Base-by-base conservation (phyloP, 2,329 filamentous ascomycete species). In the Neofusicoccum sp. region DNA sequence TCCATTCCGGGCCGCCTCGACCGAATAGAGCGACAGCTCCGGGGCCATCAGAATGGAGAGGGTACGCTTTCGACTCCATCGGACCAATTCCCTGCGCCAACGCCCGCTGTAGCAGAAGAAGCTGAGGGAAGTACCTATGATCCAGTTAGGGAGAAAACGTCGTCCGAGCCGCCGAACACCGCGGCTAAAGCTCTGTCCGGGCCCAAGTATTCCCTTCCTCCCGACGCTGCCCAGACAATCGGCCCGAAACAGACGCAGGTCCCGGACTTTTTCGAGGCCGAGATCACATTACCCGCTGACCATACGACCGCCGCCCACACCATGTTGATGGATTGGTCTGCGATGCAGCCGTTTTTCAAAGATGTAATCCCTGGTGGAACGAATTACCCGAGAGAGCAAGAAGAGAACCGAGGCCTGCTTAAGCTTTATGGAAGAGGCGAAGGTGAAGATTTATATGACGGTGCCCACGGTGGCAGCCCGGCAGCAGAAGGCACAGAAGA, bases 241-340 rank as follows among this genome's bases (percentile, higher is more conserved):
- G 28, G 12, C 41, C 28, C 60, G 34, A 63, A 62, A 56, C 39
- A 45, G 3, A 14, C 48, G 65, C 62, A 58, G 9, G 83, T 85
- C 29, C 39, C 48, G 37, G 6, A 79, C 77, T 11, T 83, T 84
- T 1, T 56, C 8, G 73, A 77, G 34, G 74, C 76, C 50, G 84
- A 87, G 67, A 85, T 90, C 12, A 86, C 89, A 1, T 91, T 96
- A 62, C 91, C 92, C 0, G 85, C 88, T 33, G 91, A 96, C 68
- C 94, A 98, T 71, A 96, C 92, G 0, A 97, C 93, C 0, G 87
- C 92, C n/a, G 93, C 93, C 1, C 91, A 95, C 56, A 86, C 93
- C 66, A 80, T 98, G 16, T 79, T 98, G 78, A 82, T 72, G 78
- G 83, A 66, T 73, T 97, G 71, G 87, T 91, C 37, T 62, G 76